These are phyloP conservation scores for Paraphysoderma sedebokerense DNA, from an alignment of 371 early-diverging fungal species.

Conservation along the genomic window DNA sequence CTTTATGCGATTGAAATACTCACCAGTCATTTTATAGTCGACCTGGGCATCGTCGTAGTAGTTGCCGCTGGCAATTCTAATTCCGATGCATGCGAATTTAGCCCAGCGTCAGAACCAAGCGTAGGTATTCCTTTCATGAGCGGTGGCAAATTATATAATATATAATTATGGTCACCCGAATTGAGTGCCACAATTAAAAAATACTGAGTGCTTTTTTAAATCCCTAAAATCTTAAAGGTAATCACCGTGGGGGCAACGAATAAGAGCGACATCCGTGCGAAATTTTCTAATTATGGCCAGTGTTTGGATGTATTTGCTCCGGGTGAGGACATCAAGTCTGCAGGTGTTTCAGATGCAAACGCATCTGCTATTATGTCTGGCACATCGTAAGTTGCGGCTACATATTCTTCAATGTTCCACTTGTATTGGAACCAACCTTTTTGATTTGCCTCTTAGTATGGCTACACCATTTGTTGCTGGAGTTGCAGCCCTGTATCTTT, in stretches of 20 bases:
- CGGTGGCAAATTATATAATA: no score
- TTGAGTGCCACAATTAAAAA: no score
- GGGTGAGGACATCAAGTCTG: constrained; percentile 19
- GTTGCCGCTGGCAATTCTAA: constrained; percentile 48
- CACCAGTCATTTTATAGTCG: constrained; percentile 14
- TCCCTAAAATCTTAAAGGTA: constrained; percentile 16
- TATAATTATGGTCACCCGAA: no score
- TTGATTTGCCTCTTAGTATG: no score
- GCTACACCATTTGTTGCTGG: not conserved
- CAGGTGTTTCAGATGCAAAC: no score
- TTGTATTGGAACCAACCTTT: no score
- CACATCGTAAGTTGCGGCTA: no score
- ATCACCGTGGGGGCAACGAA: constrained; percentile 50
- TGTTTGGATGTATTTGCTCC: constrained; percentile 46
- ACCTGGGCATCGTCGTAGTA: constrained; percentile 26
- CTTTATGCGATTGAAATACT: no score
- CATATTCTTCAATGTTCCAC: no score
- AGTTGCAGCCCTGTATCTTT: not conserved
- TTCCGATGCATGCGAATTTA: constrained; percentile 24
- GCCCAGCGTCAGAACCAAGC: constrained; percentile 35
- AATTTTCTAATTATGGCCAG: constrained; percentile 29
- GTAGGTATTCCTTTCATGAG: no score
- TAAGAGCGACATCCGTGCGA: constrained; percentile 21
- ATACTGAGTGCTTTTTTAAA: no score
- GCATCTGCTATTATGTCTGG: no score